phyloP scores from a whole-genome alignment of 2,329 filamentous ascomycete genomes.

The Monosporascus sp. region DNA sequence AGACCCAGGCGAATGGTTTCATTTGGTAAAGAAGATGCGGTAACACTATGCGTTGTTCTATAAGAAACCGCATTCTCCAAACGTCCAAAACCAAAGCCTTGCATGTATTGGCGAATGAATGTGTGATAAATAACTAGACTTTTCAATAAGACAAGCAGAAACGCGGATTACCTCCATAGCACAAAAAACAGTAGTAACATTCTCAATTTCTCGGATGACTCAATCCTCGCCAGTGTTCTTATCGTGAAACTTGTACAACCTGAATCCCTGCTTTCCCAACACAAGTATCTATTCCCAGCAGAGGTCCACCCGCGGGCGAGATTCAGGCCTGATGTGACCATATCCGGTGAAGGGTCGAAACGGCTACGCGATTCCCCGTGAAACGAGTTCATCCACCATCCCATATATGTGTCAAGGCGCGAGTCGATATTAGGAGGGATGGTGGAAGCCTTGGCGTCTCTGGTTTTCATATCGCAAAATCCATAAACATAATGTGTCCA shows the following conservation, averaged over 20 bases:
- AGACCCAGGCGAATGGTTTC: too few species aligned
- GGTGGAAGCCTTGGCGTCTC: conserved; percentile 14
- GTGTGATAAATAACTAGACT: conserved; percentile 16
- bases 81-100: background rate
- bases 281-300: conserved; percentile 25
- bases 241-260: conserved; percentile 17
- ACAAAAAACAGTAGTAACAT: conserved; percentile 18
- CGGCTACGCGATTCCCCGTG: conserved; percentile 13
- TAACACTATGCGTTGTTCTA: too few species aligned
- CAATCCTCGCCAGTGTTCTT: conserved; percentile 10
- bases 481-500: conserved; percentile 59
- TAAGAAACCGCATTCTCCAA: too few species aligned
- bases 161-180: conserved; percentile 15
- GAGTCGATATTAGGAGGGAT: conserved; percentile 12
- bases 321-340: conserved; percentile 23
- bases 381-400: conserved; percentile 14
- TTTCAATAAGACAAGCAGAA: conserved; percentile 20
- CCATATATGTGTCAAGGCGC: conserved; percentile 13
- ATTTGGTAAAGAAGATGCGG: too few species aligned
- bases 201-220: conserved; percentile 13
- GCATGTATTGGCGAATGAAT: conserved; percentile 7
- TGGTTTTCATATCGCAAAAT: conserved; percentile 47
- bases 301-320: conserved; percentile 22
- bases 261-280: conserved; percentile 25
- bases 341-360: conserved; percentile 19